Evolutionary conservation across 306 rosid genomes (phyloP).

Genomic region (Carpinus fangiana): DNA sequence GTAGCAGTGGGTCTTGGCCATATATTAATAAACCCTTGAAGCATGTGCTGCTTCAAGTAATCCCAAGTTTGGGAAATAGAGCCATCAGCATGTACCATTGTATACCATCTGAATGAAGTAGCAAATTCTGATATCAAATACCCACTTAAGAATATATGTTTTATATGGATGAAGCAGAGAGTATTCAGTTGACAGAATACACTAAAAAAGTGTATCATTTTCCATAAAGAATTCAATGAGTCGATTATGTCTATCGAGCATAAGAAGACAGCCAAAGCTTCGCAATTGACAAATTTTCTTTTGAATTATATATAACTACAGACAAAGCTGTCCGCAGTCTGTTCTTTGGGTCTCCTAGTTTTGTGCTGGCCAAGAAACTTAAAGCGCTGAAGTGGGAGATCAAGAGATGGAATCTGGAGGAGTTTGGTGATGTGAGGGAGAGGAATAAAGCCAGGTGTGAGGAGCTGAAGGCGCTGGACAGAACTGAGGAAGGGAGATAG

Average conservation of each 20-base stretch:
- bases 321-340: no score
- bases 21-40: constrained; percentile 44
- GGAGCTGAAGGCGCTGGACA: no score
- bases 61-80: constrained; percentile 52
- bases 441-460: no score
- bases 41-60: constrained; percentile 47
- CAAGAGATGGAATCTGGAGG: no score
- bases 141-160: background rate
- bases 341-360: no score
- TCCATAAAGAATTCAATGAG: background rate
- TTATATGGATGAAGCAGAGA: background rate
- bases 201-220: background rate
- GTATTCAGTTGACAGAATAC: background rate
- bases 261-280: background rate
- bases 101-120: constrained; percentile 75
- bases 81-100: constrained; percentile 87
- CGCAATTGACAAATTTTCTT: background rate
- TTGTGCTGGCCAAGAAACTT: no score
- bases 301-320: no score
- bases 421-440: no score
- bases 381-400: no score
- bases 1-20: constrained; percentile 80
- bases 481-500: no score
- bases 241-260: background rate
- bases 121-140: constrained; percentile 13